Evolutionary conservation across 352 stramenopile genomes (phyloP), one percentile per base, ranked within the genome.

Genomic region (Phytophthora capsici): DNA sequence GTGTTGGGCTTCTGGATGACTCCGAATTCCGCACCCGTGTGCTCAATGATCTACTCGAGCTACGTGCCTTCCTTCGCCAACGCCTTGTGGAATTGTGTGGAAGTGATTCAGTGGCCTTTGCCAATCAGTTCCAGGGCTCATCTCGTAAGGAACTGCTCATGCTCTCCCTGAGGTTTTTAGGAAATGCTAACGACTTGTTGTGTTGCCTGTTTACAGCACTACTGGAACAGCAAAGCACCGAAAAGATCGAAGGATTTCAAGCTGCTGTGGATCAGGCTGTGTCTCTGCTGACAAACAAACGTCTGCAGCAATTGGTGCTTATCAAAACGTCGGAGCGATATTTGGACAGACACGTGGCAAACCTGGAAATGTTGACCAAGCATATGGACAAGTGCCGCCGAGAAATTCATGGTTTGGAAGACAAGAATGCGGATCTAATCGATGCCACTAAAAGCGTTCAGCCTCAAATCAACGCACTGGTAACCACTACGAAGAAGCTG

Each of bases 241-340:
- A 80, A 40, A 73, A 69, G 19, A 66, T 90, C 12, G 63, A 88
- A 22, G 52, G 46, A 6, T 81, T 85, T 10, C 63, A 86, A 47
- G 4, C 49, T 63, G 63, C 70, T 14, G 77, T 90, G 10, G 66
- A 78, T 13, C 26, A 63, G 2, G 77, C 80, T 45, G 67, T 92
- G 49, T 71, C 65, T 22, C 49, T 77, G 46, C 52, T 94, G 37
- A 89, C 78, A 4, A 68, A 77, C 66, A 91, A 91, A 60, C 77
- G 85, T 14, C 64, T 94, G 23, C 83, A 92, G 59, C 81, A 94
- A 63, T 58, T 94, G 17, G 70, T 91, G 49, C 75, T 94, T 16
- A 85, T 92, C 37, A 82, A 94, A 46, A 82, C 64, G n/a, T 94
- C 85, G 23, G 73, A 87, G 44, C 71, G 85, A 34, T 94, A 89